A percentile compares a stretch with the other conserved stretches of the same genome.
Conservation (phyloP, 78 protist species). For the Dictyostelium intermedium region DNA sequence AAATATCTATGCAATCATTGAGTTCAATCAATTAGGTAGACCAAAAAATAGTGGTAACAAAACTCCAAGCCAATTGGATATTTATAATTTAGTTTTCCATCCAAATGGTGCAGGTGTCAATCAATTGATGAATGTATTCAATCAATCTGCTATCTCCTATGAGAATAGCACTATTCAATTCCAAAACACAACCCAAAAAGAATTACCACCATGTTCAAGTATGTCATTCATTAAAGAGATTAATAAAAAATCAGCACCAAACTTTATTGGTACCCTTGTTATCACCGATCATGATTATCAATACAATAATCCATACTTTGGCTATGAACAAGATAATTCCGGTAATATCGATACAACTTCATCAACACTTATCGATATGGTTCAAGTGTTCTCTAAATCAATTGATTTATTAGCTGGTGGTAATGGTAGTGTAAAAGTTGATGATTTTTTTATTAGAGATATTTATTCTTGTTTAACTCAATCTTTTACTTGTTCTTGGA, state of each 20-base stretch:
- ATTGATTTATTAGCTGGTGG: conserved; percentile 54
- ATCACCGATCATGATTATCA: conserved; percentile 65
- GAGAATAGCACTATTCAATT: not conserved
- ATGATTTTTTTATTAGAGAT: not conserved
- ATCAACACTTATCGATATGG: not conserved
- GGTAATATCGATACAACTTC: not conserved
- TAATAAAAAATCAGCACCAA: not conserved
- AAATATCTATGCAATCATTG: conserved; percentile 27
- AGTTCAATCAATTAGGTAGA: conserved; percentile 64
- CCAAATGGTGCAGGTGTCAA: not conserved
- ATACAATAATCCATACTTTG: conserved; percentile 41
- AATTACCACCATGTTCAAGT: conserved; percentile 70
- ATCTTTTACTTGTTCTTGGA: not conserved
- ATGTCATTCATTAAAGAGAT: conserved; percentile 52
- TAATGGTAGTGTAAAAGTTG: not conserved
- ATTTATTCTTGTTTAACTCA: not conserved
- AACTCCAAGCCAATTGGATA: not conserved
- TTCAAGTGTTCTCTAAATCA: not conserved
- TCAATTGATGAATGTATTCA: not conserved
- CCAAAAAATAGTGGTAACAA: not conserved
- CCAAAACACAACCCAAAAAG: not conserved
- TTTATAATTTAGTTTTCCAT: not conserved
- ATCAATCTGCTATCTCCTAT: not conserved
- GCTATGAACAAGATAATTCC: not conserved
- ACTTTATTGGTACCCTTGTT: conserved; percentile 4